Conservation (phyloP, 257 asterid genomes). For the Ligustrum vulgare region DNA sequence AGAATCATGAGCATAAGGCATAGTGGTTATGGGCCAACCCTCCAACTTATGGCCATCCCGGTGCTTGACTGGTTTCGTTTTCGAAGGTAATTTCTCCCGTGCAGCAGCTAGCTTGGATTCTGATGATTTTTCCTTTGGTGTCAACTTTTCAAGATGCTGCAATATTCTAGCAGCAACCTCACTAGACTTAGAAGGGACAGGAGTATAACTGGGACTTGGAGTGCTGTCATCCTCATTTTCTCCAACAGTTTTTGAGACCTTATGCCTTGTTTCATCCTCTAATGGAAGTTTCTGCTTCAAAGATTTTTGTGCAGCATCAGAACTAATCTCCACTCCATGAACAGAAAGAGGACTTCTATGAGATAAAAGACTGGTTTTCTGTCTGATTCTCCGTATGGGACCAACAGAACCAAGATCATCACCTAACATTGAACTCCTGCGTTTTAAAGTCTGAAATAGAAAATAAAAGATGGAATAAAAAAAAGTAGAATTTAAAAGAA, state of each 20-base stretch:
- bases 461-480: slow-evolving; percentile 9
- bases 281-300: slow-evolving; percentile 37
- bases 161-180: slow-evolving; percentile 81
- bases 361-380: slow-evolving; percentile 57
- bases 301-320: slow-evolving; percentile 33
- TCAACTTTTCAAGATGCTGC: slow-evolving; percentile 71
- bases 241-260: slow-evolving; percentile 33
- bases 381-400: slow-evolving; percentile 78
- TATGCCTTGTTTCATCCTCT: slow-evolving; percentile 32
- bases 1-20: slow-evolving; percentile 35
- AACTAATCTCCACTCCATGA: slow-evolving; percentile 21
- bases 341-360: slow-evolving; percentile 29
- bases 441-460: slow-evolving; percentile 63
- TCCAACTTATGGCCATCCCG: slow-evolving; percentile 43
- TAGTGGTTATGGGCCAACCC: slow-evolving; percentile 28
- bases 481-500: slow-evolving; percentile 10
- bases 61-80: slow-evolving; percentile 51
- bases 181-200: slow-evolving; percentile 64
- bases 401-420: slow-evolving; percentile 78
- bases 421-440: slow-evolving; percentile 73
- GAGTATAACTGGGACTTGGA: slow-evolving; percentile 55
- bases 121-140: slow-evolving; percentile 67
- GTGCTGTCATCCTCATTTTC: slow-evolving; percentile 40
- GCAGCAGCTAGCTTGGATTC: slow-evolving; percentile 50
- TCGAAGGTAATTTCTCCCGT: slow-evolving; percentile 49